Evolutionary conservation across 371 early-diverging fungal genomes (phyloP).

Genomic region (Actinomortierella ambigua): DNA sequence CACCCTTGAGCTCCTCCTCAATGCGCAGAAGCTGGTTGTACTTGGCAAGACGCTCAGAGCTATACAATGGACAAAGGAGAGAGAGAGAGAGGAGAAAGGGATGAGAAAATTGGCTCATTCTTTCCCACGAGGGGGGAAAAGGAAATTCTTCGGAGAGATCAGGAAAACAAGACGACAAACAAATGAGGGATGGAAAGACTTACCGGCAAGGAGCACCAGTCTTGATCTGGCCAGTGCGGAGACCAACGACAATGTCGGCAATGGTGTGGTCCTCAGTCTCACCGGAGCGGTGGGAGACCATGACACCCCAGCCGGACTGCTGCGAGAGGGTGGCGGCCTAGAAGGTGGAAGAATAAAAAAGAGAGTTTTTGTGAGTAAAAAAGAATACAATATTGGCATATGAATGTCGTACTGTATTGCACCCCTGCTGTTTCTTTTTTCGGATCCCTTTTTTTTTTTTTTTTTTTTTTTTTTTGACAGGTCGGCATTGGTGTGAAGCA

Average conservation of each 20-base stretch:
- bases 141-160: too few species aligned
- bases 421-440: too few species aligned
- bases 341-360: slow-evolving; percentile 4
- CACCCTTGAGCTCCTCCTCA: slow-evolving; percentile 83
- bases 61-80: neutral
- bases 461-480: slow-evolving; percentile 7
- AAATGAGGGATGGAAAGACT: too few species aligned
- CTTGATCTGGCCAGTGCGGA: slow-evolving; percentile 98
- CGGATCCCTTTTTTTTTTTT: neutral
- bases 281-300: slow-evolving; percentile 99
- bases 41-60: slow-evolving; percentile 96
- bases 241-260: slow-evolving; percentile 97
- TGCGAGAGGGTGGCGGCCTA: slow-evolving; percentile 69
- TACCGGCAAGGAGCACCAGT: slow-evolving; percentile 97
- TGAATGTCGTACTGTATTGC: neutral
- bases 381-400: neutral
- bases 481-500: slow-evolving; percentile 75
- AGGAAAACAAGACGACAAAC: too few species aligned
- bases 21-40: slow-evolving; percentile 98
- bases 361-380: neutral
- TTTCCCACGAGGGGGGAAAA: too few species aligned
- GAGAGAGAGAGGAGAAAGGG: neutral
- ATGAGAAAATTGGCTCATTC: too few species aligned
- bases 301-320: slow-evolving; percentile 95
- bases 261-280: slow-evolving; percentile 99